Percentiles rank a stretch among this genome's conserved stretches.
Evolutionary conservation across 1,284 basidiomycete species (phyloP).

Genomic region (Leucoagaricus sp.): DNA sequence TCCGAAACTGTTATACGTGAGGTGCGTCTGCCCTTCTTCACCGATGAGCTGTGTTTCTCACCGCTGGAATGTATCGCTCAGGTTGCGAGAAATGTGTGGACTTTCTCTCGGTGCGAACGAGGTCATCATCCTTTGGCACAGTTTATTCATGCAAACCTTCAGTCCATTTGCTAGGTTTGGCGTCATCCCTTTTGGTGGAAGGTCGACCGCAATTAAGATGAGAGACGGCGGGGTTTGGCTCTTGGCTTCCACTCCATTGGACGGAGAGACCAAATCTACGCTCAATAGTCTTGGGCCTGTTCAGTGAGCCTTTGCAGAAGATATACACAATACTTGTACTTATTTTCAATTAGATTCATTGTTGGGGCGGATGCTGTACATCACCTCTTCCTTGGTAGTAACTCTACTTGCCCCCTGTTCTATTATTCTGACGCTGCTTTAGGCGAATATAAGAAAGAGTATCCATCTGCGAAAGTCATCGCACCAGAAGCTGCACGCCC

Average conservation of each 20-base stretch:
- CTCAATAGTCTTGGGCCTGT: conserved; percentile 79
- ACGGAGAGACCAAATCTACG: conserved; percentile 70
- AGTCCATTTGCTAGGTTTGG: conserved; percentile 74
- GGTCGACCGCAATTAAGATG: conserved; percentile 83
- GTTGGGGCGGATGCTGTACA: conserved; percentile 67
- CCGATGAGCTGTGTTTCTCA: neutral
- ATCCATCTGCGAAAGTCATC: conserved; percentile 76
- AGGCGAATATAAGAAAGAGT: conserved; percentile 75
- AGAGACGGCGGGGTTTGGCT: conserved; percentile 78
- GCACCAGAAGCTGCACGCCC: conserved; percentile 60
- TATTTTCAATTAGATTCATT: conserved; percentile 52
- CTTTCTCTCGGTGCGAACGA: conserved; percentile 60
- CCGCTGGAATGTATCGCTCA: conserved; percentile 23
- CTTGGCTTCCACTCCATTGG: conserved; percentile 82
- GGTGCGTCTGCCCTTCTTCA: conserved; percentile 22
- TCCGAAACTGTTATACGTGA: conserved; percentile 47
- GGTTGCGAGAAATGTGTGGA: conserved; percentile 70
- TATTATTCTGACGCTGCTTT: neutral
- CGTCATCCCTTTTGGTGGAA: conserved; percentile 73
- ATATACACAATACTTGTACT: neutral
- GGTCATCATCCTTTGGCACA: neutral
- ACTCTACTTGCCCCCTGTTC: neutral
- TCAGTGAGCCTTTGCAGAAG: conserved; percentile 45
- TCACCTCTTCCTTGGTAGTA: conserved; percentile 62
- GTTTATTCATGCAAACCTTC: conserved; percentile 12